These are phyloP conservation scores for Actinomucor elegans DNA, from an alignment of 371 early-diverging fungal genomes.

Conservation along the genomic window DNA sequence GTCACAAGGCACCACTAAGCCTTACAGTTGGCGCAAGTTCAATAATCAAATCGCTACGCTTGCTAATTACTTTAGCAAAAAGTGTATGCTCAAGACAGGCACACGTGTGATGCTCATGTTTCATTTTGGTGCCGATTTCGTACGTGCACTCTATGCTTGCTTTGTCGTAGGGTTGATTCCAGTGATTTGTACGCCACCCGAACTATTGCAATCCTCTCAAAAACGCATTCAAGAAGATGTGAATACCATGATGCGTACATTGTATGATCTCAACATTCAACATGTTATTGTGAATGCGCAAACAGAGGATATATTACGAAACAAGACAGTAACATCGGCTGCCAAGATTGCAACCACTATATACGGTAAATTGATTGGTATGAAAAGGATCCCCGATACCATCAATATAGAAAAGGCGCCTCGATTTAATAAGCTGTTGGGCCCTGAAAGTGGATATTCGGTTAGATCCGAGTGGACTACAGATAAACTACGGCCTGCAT, in stretches of 20 bases:
- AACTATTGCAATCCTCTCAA: slow-evolving; percentile 41
- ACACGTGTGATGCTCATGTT: slow-evolving; percentile 68
- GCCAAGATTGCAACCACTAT: slow-evolving; percentile 23
- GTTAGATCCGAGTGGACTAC: slow-evolving; percentile 37
- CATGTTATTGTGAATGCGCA: slow-evolving; percentile 62
- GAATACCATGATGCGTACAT: slow-evolving; percentile 55
- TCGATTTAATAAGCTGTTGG: slow-evolving; percentile 49
- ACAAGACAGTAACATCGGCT: slow-evolving; percentile 46
- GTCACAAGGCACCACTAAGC: slow-evolving; percentile 49
- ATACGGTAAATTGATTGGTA: not conserved
- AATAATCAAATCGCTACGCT: slow-evolving; percentile 66
- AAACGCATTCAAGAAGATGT: slow-evolving; percentile 71
- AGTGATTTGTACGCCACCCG: slow-evolving; percentile 69
- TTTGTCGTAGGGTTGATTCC: slow-evolving; percentile 76
- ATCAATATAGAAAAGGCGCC: slow-evolving; percentile 57
- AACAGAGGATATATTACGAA: slow-evolving; percentile 69
- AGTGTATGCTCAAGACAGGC: slow-evolving; percentile 47
- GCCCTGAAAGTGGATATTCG: slow-evolving; percentile 51
- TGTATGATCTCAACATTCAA: slow-evolving; percentile 57
- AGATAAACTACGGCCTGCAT: slow-evolving; percentile 35
- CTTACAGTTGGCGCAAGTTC: slow-evolving; percentile 71
- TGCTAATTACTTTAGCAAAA: slow-evolving; percentile 65
- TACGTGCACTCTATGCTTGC: slow-evolving; percentile 76
- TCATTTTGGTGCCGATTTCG: slow-evolving; percentile 73
- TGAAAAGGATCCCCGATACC: slow-evolving; percentile 30